Evolutionary conservation across 208 protist species (phyloP).

Genomic region (Trypanosoma congolense): DNA sequence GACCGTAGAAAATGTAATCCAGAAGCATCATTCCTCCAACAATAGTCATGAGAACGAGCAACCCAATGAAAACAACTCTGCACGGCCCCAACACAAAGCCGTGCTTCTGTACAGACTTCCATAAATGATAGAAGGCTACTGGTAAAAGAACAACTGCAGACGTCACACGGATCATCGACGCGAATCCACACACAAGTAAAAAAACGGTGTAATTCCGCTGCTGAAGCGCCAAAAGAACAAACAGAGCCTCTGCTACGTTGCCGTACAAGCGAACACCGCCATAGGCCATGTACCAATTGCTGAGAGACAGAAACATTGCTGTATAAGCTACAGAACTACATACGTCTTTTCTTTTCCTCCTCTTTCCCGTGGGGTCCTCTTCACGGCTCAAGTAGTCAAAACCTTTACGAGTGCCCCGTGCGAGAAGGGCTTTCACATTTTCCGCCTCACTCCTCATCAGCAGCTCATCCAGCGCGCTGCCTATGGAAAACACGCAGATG

Average conservation of each 20-base stretch:
- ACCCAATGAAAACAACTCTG: slow-evolving; percentile 13
- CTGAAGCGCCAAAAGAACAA: slow-evolving; percentile 53
- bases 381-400: too few species aligned
- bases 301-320: slow-evolving; percentile 26
- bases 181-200: slow-evolving; percentile 51
- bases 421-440: not conserved
- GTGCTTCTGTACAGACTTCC: slow-evolving; percentile 12
- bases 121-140: slow-evolving; percentile 35
- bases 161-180: slow-evolving; percentile 59
- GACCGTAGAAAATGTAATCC: slow-evolving; percentile 60
- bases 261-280: slow-evolving; percentile 59
- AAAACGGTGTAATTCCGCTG: slow-evolving; percentile 35
- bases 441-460: not conserved
- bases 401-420: too few species aligned
- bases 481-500: slow-evolving; percentile 26
- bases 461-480: slow-evolving; percentile 21
- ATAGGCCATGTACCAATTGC: slow-evolving; percentile 59
- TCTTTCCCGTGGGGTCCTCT: too few species aligned
- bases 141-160: slow-evolving; percentile 49
- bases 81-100: slow-evolving; percentile 10
- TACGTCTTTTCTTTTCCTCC: not conserved
- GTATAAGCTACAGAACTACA: slow-evolving; percentile 8
- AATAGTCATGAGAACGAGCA: slow-evolving; percentile 25
- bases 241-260: slow-evolving; percentile 66
- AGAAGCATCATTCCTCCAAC: slow-evolving; percentile 20